These are phyloP conservation scores for Trametes cingulata DNA, from an alignment of 768 basidiomycete species.

Conservation along the genomic window DNA sequence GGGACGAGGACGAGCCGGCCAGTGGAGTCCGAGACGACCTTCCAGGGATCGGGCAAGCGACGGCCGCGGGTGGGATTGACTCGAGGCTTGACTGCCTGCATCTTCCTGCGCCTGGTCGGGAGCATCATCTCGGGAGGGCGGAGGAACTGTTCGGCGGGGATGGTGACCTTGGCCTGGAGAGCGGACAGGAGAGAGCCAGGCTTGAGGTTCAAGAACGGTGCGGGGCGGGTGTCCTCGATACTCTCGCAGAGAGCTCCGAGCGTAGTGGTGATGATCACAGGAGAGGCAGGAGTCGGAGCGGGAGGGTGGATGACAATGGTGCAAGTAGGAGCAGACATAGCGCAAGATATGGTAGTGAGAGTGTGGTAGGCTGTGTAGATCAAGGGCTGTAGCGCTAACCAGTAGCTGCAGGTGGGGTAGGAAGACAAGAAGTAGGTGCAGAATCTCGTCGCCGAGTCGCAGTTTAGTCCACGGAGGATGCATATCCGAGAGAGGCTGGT, in stretches of 20 bases:
- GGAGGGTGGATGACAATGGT: conserved; percentile 9
- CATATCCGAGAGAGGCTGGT: not conserved
- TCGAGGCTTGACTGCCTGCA: not conserved
- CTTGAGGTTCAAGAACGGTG: not conserved
- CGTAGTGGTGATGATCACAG: not conserved
- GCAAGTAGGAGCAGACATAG: not conserved
- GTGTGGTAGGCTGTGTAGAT: not conserved
- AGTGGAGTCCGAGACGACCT: not conserved
- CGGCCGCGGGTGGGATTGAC: not conserved
- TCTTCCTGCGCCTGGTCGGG: not conserved
- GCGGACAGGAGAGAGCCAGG: not conserved
- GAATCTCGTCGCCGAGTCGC: not conserved
- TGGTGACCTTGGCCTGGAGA: not conserved
- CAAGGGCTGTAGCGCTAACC: not conserved
- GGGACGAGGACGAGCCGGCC: not conserved
- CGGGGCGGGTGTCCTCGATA: not conserved
- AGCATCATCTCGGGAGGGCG: not conserved
- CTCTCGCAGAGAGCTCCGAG: not conserved
- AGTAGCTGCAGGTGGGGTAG: conserved; percentile 12
- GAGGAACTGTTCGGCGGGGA: conserved; percentile 1
- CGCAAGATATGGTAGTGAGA: not conserved
- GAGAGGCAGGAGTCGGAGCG: not conserved
- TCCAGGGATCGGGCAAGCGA: conserved; percentile 5
- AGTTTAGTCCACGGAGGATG: not conserved
- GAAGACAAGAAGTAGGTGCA: not conserved